phyloP scores from a whole-genome alignment of 352 stramenopile genomes.

The Plasmopara halstedii region DNA sequence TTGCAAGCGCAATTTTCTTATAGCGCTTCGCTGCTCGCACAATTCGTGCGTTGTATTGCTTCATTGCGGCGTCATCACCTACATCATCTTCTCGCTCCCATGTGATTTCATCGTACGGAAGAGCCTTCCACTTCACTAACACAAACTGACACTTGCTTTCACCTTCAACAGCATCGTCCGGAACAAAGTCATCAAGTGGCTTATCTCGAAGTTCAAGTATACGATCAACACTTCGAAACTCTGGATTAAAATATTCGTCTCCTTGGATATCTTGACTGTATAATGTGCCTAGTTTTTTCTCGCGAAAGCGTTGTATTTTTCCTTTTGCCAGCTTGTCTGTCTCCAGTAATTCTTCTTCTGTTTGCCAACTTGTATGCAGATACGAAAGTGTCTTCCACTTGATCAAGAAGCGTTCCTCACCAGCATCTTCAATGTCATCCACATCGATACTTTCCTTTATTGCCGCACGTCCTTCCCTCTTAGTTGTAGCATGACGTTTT shows the following conservation, averaged over 20 bases:
- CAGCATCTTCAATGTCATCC: slow-evolving; percentile 27
- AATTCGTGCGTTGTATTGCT: slow-evolving; percentile 76
- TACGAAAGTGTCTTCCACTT: slow-evolving; percentile 89
- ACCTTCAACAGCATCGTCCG: slow-evolving; percentile 29
- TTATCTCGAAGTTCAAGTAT: slow-evolving; percentile 82
- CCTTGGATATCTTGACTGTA: slow-evolving; percentile 46
- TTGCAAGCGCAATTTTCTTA: slow-evolving; percentile 32
- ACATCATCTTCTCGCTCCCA: slow-evolving; percentile 98
- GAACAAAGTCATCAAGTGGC: slow-evolving; percentile 58
- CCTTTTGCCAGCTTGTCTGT: slow-evolving; percentile 80
- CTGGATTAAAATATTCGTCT: slow-evolving; percentile 88
- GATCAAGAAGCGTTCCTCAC: slow-evolving; percentile 81
- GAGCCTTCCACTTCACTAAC: slow-evolving; percentile 98
- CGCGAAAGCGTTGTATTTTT: slow-evolving; percentile 82
- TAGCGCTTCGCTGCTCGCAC: slow-evolving; percentile 40
- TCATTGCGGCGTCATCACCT: slow-evolving; percentile 66
- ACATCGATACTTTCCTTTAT: slow-evolving; percentile 11
- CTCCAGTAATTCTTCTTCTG: slow-evolving; percentile 68
- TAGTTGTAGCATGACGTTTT: not conserved
- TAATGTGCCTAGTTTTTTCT: slow-evolving; percentile 54
- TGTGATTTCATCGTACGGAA: slow-evolving; percentile 96
- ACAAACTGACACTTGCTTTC: slow-evolving; percentile 86
- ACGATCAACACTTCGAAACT: slow-evolving; percentile 85
- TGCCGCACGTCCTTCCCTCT: not conserved
- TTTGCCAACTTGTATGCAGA: slow-evolving; percentile 88